Evolutionary conservation across 305 asterid species (phyloP), one percentile per base, ranked within the genome.

Genomic region (Fraxinus angustifolia): DNA sequence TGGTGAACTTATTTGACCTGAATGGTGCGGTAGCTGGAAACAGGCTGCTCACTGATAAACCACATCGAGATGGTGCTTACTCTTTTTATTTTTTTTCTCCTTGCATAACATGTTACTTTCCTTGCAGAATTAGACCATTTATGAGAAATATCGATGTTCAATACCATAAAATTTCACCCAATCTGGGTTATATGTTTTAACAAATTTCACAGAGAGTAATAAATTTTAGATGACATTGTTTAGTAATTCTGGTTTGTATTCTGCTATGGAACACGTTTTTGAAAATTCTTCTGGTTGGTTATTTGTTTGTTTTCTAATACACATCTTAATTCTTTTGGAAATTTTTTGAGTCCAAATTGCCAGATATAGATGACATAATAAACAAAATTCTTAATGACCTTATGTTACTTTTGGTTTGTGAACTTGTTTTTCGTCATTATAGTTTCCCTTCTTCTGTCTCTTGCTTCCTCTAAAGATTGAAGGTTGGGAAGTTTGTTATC

Each of bases 1-100:
- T 91, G 99, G 97, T 91, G 84, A 93, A 95, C 86, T 91, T 93
- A 84, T 91, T 93, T 17, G 97, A 93, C 84, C 78, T 91, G 92
- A 87, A 90, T 82, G 83, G 86, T 34, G 95, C 93, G 81, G 88
- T 83, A 73, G 68, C 94, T 50, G 80, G 93, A 84, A 91, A 90
- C 83, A 88, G 81, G 88, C 87, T 91, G 82, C 96, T 95, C 68
- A 87, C 91, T 10, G 96, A 93, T 87, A 92, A 89, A 85, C 94
- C 92, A 6, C 94, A 93, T 85, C 79, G 79, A 42, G 92, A 90
- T 82, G 94, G 98, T 93, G 83, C 82, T 31, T 79, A 72, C 80
- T 74, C 79, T 79, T 75, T 45, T 86, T 48, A 4, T 30, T 68
- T 50, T 17, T 60, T 42, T 42, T 42, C 11, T 10, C 3, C 10